Base-by-base conservation (phyloP, 2,329 filamentous ascomycete species). In the Fusarium austroafricanum region DNA sequence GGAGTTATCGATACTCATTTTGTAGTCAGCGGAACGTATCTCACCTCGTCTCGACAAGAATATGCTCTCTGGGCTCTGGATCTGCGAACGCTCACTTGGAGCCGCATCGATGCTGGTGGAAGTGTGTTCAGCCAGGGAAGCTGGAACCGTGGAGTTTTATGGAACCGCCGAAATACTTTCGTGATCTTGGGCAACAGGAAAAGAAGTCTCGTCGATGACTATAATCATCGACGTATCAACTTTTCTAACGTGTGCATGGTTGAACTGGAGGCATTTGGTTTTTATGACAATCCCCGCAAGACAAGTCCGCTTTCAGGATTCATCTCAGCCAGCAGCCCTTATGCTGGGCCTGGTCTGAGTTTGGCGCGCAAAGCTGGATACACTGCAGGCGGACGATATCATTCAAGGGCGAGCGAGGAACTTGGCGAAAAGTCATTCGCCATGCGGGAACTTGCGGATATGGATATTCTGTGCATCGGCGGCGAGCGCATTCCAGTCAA, bases 211-310 rank as follows among this genome's bases (percentile, higher is more conserved):
- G 95, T 98, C 1, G 95, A 99, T 72, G 96, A 99, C 78, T 99
- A 99, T 79, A 98, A 98, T 76, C 96, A 98, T 75, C 91, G 96
- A 12, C 91, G 96, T 26, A 96, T 99, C 79, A 99, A 99, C 79
- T 99, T 98, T 77, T 92, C 92, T 11, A 96, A 99, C 75, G 89
- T 98, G 28, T 98, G 96, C 78, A 92, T 98, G 85, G 95, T 99
- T 10, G 96, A 99, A 79, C 84, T 99, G 12, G 96, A 99, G 77
- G 94, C 96, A 0, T 99, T 98, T 81, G 96, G 96, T 2, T 89
- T 99, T 42, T 98, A 97, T 77, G 95, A 98, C 76, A 99, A 98
- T 77, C 94, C 96, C 12, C 89, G 94, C 67, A 92, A 90, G 76
- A 88, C 86, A 1, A 83, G 88, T 6, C 92, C 95, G 2, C 89